phyloP scores from a whole-genome alignment of 805 yeast species.

The Candida suzukii region DNA sequence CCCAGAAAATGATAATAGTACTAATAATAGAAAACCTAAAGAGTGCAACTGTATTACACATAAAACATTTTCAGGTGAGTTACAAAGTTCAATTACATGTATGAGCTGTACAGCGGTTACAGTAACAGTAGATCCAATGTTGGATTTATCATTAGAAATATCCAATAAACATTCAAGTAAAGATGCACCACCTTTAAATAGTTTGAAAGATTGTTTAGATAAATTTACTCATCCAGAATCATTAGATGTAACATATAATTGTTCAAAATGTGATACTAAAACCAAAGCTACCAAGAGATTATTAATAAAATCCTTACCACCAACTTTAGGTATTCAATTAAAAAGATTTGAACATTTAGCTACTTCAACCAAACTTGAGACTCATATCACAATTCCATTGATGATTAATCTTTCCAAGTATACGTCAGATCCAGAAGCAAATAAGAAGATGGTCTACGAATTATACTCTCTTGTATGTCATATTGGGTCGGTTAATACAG shows the following conservation, averaged over 20 bases:
- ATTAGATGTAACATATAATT: constrained; percentile 66
- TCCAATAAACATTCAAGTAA: constrained; percentile 23
- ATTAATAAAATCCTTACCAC: constrained; percentile 61
- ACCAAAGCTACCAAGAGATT: constrained; percentile 71
- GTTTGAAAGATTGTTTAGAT: constrained; percentile 59
- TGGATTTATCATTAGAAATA: constrained; percentile 83
- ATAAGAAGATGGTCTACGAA: constrained; percentile 52
- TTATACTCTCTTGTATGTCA: constrained; percentile 84
- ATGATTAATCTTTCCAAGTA: constrained; percentile 68
- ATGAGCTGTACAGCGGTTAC: constrained; percentile 56
- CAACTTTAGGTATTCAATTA: constrained; percentile 75
- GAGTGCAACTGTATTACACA: constrained; percentile 81
- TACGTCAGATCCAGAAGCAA: constrained; percentile 14
- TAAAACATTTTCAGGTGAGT: constrained; percentile 72
- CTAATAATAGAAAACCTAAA: too few relatives aligned
- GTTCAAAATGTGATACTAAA: constrained; percentile 55
- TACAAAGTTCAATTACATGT: constrained; percentile 77
- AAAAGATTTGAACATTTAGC: constrained; percentile 68
- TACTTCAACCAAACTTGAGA: constrained; percentile 64
- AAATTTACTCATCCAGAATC: constrained; percentile 74
- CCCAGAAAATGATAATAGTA: constrained; percentile 32
- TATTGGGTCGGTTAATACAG: constrained; percentile 90
- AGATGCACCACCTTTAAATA: constrained; percentile 15
- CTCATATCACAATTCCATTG: constrained; percentile 65
- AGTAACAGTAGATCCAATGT: constrained; percentile 77